Conservation (phyloP, 139 green algal genomes). For the Chlamydomonas sp. region DNA sequence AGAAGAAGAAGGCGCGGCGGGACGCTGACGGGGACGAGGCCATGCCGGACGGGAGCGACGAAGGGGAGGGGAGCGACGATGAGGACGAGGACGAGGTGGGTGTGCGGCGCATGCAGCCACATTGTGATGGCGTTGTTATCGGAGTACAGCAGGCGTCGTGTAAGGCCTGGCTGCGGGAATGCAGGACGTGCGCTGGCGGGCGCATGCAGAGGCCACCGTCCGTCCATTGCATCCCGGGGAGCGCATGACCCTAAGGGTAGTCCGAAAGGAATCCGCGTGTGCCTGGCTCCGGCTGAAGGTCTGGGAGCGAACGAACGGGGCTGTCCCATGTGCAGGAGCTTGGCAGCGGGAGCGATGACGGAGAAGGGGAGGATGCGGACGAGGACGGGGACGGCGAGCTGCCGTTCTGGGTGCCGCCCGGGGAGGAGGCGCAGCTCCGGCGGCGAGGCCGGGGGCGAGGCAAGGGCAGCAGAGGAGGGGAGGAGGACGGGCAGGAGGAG, state of each 20-base stretch:
- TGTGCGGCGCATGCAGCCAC: too few species aligned
- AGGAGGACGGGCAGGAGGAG: background rate
- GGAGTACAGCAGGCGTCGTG: too few species aligned
- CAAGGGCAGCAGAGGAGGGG: background rate
- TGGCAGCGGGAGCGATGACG: background rate
- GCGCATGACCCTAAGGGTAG: background rate
- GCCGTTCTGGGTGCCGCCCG: background rate
- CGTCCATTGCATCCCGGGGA: background rate
- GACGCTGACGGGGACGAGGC: constrained; percentile 9
- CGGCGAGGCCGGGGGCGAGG: background rate
- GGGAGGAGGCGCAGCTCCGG: background rate
- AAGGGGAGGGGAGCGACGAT: background rate
- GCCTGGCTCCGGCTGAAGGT: background rate
- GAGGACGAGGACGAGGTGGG: background rate
- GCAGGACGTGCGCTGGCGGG: too few species aligned
- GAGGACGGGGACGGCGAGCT: background rate
- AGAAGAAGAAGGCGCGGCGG: background rate
- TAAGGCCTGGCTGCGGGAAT: too few species aligned
- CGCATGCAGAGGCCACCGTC: background rate
- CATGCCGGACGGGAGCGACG: background rate
- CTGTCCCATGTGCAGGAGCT: too few species aligned
- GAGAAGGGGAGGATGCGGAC: background rate
- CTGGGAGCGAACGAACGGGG: too few species aligned
- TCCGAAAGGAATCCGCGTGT: background rate
- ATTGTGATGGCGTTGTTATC: too few species aligned